Evolutionary conservation across 257 asterid species (phyloP).

Genomic region (Orobanche coerulescens): DNA sequence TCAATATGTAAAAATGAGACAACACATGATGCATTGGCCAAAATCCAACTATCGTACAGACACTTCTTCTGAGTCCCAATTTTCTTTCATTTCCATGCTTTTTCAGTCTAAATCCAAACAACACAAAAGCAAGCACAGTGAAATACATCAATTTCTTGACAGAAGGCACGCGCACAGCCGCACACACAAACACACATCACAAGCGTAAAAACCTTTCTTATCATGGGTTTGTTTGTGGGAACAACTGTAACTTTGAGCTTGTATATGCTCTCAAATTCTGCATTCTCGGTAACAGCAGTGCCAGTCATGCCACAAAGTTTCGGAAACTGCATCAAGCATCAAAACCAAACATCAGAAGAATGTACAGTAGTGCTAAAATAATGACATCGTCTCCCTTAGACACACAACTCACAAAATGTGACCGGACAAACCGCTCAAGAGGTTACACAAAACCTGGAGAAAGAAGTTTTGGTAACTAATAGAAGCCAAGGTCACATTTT

Average conservation of each 20-base stretch:
- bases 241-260: constrained; percentile 96
- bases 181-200: neutral
- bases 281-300: constrained; percentile 95
- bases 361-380: constrained; percentile 12
- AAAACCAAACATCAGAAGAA: constrained; percentile 26
- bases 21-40: constrained; percentile 2
- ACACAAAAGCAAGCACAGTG: constrained; percentile 15
- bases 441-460: constrained; percentile 69
- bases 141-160: neutral
- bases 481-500: constrained; percentile 93
- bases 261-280: constrained; percentile 97
- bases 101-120: neutral
- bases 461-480: constrained; percentile 98
- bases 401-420: constrained; percentile 16
- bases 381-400: neutral
- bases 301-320: constrained; percentile 99
- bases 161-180: constrained; percentile 14
- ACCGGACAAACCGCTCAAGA: constrained; percentile 17
- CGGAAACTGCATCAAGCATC: constrained; percentile 60
- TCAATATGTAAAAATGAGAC: constrained; percentile 14
- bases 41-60: constrained; percentile 11
- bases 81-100: constrained; percentile 17
- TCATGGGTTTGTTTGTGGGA: constrained; percentile 98
- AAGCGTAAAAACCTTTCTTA: constrained; percentile 56
- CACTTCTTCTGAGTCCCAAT: constrained; percentile 7